Evolutionary conservation across 805 yeast genomes (phyloP).

Genomic region (Candida caryicola): DNA sequence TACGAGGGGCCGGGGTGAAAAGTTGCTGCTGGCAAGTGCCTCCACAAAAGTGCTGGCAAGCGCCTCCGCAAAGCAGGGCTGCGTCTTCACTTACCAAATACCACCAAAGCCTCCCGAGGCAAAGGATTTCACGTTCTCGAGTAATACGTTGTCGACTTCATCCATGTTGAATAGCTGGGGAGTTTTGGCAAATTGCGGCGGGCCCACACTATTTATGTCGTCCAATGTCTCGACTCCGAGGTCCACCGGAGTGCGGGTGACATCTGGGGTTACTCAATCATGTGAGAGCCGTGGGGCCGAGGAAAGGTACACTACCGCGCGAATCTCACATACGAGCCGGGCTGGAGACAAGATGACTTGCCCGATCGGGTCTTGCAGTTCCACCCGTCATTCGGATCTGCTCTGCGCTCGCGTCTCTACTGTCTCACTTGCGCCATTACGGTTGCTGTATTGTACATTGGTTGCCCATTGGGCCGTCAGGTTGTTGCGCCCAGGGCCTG

Average conservation of each 20-base stretch:
- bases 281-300: background rate
- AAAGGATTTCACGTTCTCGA: slow-evolving; percentile 83
- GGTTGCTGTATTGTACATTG: no score
- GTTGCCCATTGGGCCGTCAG: no score
- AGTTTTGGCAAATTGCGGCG: background rate
- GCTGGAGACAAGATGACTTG: no score
- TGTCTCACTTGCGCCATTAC: no score
- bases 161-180: slow-evolving; percentile 30
- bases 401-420: no score
- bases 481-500: no score
- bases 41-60: no score
- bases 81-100: slow-evolving; percentile 44
- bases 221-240: background rate
- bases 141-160: slow-evolving; percentile 46
- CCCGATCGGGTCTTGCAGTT: no score
- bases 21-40: no score
- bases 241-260: background rate
- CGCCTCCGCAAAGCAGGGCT: no score
- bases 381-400: no score
- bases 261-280: slow-evolving; percentile 1
- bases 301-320: background rate
- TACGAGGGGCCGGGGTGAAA: no score
- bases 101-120: slow-evolving; percentile 97
- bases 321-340: background rate
- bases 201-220: background rate